Evolutionary conservation across 2,329 filamentous ascomycete genomes (phyloP).

Genomic region (Colletotrichum lini): DNA sequence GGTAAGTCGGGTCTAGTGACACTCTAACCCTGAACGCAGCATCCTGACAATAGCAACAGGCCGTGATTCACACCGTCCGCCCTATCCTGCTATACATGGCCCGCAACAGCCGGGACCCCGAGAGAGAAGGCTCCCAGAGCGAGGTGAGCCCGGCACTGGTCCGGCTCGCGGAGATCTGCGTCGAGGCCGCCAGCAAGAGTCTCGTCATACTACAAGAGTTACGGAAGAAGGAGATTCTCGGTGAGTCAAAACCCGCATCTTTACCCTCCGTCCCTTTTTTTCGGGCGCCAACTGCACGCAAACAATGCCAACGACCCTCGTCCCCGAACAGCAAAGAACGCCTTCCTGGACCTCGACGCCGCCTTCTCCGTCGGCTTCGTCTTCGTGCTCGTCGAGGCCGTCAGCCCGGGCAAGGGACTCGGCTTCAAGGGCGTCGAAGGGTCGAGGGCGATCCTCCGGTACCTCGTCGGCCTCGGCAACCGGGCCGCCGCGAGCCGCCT

Average conservation of each 20-base stretch:
- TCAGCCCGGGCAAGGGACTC: constrained; percentile 25
- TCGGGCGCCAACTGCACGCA: no score
- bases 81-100: constrained; percentile 37
- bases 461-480: constrained; percentile 31
- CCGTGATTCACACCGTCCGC: constrained; percentile 31
- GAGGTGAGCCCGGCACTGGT: constrained; percentile 24
- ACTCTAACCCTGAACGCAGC: accelerated
- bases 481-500: constrained; percentile 30
- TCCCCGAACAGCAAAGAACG: constrained; percentile 24
- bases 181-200: constrained; percentile 35
- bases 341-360: constrained; percentile 31
- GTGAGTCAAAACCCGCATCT: neutral
- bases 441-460: constrained; percentile 19
- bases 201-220: constrained; percentile 33
- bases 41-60: neutral
- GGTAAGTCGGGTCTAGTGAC: neutral
- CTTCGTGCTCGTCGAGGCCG: constrained; percentile 37
- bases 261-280: no score
- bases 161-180: constrained; percentile 32
- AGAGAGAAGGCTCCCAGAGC: constrained; percentile 2
- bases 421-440: constrained; percentile 28
- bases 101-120: constrained; percentile 22
- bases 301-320: no score
- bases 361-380: constrained; percentile 35
- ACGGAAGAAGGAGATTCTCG: constrained; percentile 16